Evolutionary conservation across 768 basidiomycete species (phyloP), one percentile per base, ranked within the genome.

Genomic region (Lentinus brumalis): DNA sequence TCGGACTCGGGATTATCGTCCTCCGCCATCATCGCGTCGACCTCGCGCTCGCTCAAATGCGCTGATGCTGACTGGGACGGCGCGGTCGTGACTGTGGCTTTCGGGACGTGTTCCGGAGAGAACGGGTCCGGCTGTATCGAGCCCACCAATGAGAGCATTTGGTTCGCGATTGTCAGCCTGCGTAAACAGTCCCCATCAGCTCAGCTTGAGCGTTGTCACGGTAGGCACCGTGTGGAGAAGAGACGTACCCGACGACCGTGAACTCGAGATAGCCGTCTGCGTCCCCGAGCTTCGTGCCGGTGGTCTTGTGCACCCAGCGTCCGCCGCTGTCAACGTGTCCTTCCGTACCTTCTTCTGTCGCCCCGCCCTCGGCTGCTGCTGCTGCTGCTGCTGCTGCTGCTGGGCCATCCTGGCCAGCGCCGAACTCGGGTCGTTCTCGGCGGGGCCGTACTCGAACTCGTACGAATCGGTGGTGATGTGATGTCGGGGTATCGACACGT

Each of bases 401-500:
- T 14, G 71, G 78, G 8, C 71, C 70, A 4, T 56, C 61, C 5
- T 56, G 59, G 8, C 57, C 70, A 7, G 63, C 66, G n/a, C 82
- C 87, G 73, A 81, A 86, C 68, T 90, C 88, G 10, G 87, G 64
- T 93, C 90, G 65, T 90, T 91, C 70, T 91, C 90, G 11, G 87
- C 85, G 0, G 90, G 81, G 4, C 88, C 92, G 64, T 93, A 90
- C 73, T 96, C 91, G 69, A 96, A 98, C 58, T 85, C 82, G 88
- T 92, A 96, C 60, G 82, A 74, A 35, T 89, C 87, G 30, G 77
- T 79, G 3, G 92, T 92, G 65, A 98, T 94, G 72, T 97, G 94
- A 69, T 92, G 86, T 57, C 91, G 85, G 2, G 96, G 95, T 74
- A 98, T 95, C 18, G 96, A 96, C 16, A 92, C 90, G 73, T 98